Conservation (phyloP, 768 basidiomycete genomes). For the Auriculariales sp. region DNA sequence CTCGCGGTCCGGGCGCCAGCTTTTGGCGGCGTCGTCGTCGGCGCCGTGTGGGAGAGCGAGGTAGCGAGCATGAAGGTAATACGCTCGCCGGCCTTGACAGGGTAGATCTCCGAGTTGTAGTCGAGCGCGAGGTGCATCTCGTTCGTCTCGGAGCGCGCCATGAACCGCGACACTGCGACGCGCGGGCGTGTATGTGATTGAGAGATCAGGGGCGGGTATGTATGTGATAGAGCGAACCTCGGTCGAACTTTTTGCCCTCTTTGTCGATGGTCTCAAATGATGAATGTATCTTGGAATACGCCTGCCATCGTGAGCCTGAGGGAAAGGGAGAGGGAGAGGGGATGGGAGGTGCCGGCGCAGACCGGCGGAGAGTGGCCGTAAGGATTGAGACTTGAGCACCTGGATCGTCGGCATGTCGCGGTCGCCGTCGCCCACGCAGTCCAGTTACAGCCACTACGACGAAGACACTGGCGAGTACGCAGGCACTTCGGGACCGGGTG, state of each 20-base stretch:
- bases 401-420: too few relatives aligned
- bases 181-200: too few relatives aligned
- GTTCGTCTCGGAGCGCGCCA: constrained; percentile 79
- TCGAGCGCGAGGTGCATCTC: constrained; percentile 89
- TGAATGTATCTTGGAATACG: constrained; percentile 90
- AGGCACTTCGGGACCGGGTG: background rate
- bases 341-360: too few relatives aligned
- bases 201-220: background rate
- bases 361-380: too few relatives aligned
- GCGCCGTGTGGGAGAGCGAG: constrained; percentile 47
- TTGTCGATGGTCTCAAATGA: constrained; percentile 69
- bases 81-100: constrained; percentile 47
- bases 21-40: constrained; percentile 46
- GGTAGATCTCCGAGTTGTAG: constrained; percentile 85
- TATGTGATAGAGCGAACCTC: constrained; percentile 45
- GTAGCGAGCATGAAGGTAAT: constrained; percentile 81
- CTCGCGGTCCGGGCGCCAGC: constrained; percentile 79
- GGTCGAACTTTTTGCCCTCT: constrained; percentile 94
- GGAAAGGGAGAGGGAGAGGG: too few relatives aligned
- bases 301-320: too few relatives aligned
- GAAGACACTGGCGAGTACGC: too few relatives aligned
- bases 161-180: constrained; percentile 74
- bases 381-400: too few relatives aligned
- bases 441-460: background rate
- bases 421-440: background rate